phyloP scores from a whole-genome alignment of 306 rosid species.

The Albizia julibrissin region DNA sequence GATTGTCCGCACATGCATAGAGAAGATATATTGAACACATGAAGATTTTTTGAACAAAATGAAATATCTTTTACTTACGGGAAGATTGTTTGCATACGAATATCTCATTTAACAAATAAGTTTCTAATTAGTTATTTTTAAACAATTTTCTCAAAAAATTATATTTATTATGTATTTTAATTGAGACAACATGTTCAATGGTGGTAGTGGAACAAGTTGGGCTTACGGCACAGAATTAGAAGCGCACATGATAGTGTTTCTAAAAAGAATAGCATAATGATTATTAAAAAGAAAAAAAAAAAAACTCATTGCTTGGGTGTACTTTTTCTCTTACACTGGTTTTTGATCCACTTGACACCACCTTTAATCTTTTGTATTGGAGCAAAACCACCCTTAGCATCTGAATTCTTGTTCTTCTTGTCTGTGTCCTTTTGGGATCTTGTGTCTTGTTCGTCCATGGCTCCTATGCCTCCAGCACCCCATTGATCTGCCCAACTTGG shows the following conservation, averaged over 20 bases:
- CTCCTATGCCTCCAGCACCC: constrained; percentile 80
- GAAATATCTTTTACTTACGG: too few relatives aligned
- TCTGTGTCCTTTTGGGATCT: constrained; percentile 45
- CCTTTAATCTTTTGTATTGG: constrained; percentile 61
- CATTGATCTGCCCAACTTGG: constrained; percentile 93
- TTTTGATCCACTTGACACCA: constrained; percentile 72
- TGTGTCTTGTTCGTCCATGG: constrained; percentile 54
- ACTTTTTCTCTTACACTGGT: constrained; percentile 59
- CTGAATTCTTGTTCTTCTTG: constrained; percentile 59
- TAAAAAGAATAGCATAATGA: not conserved
- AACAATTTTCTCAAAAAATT: too few relatives aligned
- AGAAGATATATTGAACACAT: too few relatives aligned
- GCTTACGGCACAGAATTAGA: not conserved
- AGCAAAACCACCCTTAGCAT: constrained; percentile 52
- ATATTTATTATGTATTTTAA: not conserved
- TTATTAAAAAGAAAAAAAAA: too few relatives aligned
- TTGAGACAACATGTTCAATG: not conserved
- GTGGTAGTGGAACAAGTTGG: not conserved
- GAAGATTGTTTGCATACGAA: too few relatives aligned
- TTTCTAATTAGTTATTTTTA: too few relatives aligned
- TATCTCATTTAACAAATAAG: too few relatives aligned
- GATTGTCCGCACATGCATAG: too few relatives aligned
- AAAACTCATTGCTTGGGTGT: constrained; percentile 31
- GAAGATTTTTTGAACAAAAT: too few relatives aligned
- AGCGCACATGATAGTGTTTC: constrained; percentile 16